phyloP scores from a whole-genome alignment of 306 rosid species.

The Sechiopsis laciniata region DNA sequence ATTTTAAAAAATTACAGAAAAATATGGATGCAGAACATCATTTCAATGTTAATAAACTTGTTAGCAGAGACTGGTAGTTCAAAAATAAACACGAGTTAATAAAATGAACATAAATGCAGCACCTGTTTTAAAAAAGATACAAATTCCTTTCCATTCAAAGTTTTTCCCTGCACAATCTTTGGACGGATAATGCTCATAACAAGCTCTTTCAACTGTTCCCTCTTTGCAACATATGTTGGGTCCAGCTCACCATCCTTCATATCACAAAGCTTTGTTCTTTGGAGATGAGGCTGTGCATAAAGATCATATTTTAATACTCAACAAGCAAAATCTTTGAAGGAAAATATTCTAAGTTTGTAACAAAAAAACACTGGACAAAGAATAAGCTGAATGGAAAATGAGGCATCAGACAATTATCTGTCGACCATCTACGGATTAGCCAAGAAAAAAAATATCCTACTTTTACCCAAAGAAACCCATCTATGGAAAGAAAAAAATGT shows the following conservation, averaged over 20 bases:
- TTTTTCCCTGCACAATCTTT: slow-evolving; percentile 78
- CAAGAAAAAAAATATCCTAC: neutral
- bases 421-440: neutral
- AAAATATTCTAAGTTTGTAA: too few species aligned
- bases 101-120: slow-evolving; percentile 10
- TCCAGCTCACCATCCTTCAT: slow-evolving; percentile 87
- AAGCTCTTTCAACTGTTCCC: slow-evolving; percentile 73
- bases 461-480: neutral
- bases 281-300: slow-evolving; percentile 84
- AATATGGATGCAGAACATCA: neutral
- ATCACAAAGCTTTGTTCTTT: slow-evolving; percentile 92
- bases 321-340: too few species aligned
- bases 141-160: slow-evolving; percentile 76
- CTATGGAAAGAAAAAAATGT: neutral
- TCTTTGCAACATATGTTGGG: slow-evolving; percentile 55
- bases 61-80: slow-evolving; percentile 7
- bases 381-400: too few species aligned
- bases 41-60: slow-evolving; percentile 8
- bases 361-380: too few species aligned
- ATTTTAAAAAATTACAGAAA: neutral
- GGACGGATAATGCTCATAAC: slow-evolving; percentile 76
- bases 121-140: slow-evolving; percentile 87
- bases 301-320: slow-evolving; percentile 15
- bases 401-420: neutral
- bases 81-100: neutral